Conservation (phyloP, 1,139 yeast species). For the Yamadazyma conglobata region DNA sequence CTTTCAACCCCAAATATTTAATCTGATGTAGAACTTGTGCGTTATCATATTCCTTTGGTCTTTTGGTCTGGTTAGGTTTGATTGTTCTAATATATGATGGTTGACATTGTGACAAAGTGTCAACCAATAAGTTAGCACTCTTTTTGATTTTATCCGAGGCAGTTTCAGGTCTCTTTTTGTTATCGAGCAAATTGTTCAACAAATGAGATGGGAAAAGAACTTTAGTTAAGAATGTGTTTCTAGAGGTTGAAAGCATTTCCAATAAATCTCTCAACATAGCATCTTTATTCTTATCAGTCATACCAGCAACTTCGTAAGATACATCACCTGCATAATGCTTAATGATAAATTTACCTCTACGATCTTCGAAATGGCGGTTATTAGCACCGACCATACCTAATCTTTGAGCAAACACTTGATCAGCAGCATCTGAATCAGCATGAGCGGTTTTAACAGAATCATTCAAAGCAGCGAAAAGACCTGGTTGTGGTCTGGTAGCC, state of each 20-base stretch:
- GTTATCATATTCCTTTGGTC: conserved; percentile 86
- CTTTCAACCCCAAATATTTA: conserved; percentile 93
- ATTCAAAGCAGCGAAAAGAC: conserved; percentile 92
- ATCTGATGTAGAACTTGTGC: conserved; percentile 93
- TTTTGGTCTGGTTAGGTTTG: conserved; percentile 92
- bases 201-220: conserved; percentile 70
- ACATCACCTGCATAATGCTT: conserved; percentile 99
- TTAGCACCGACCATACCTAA: conserved; percentile 73
- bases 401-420: conserved; percentile 92
- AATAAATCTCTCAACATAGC: conserved; percentile 85
- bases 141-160: conserved; percentile 93
- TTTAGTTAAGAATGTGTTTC: conserved; percentile 58
- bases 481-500: conserved; percentile 86
- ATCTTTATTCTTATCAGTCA: conserved; percentile 98
- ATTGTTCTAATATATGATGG: conserved; percentile 98
- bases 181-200: conserved; percentile 59
- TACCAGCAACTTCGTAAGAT: conserved; percentile 80
- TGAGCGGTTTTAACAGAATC: conserved; percentile 98
- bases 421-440: conserved; percentile 96
- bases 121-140: conserved; percentile 88
- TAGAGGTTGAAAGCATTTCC: conserved; percentile 70
- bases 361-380: conserved; percentile 85
- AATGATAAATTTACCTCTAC: conserved; percentile 83
- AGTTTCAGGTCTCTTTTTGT: conserved; percentile 89
- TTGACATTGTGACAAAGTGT: conserved; percentile 81